Evolutionary conservation across 1,284 basidiomycete species (phyloP).

Genomic region (Ceratobasidium sp.): DNA sequence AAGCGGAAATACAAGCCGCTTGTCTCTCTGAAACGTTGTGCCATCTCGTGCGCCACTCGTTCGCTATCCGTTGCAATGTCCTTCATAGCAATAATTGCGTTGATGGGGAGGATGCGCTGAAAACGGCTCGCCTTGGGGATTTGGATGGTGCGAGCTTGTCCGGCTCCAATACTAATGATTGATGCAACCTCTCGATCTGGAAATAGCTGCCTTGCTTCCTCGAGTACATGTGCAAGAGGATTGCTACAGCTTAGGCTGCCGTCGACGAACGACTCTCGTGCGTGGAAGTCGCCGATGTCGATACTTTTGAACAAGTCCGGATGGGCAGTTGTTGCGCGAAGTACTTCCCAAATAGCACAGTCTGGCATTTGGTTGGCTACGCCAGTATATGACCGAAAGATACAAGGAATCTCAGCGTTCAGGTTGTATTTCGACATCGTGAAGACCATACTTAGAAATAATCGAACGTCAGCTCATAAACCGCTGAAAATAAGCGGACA

Average conservation of each 20-base stretch:
- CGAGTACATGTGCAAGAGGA: neutral
- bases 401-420: conserved; percentile 16
- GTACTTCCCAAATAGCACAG: conserved; percentile 12
- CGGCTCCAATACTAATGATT: conserved; percentile 20
- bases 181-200: neutral
- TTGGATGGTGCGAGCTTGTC: conserved; percentile 19
- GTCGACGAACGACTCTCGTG: neutral
- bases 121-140: neutral
- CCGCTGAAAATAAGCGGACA: neutral
- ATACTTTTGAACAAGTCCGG: conserved; percentile 10
- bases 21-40: neutral
- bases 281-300: neutral
- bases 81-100: neutral
- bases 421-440: conserved; percentile 17
- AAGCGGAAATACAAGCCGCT: conserved; percentile 1
- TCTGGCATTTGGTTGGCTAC: neutral
- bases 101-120: neutral
- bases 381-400: neutral
- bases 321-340: conserved; percentile 14
- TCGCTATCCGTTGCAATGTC: conserved; percentile 24
- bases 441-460: neutral
- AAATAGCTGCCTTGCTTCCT: neutral
- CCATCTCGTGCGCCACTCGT: conserved; percentile 22
- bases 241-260: conserved; percentile 8
- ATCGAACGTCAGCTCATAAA: neutral